These are phyloP conservation scores for Trichoderma virens DNA, from an alignment of 495 filamentous ascomycete genomes.

Conservation along the genomic window DNA sequence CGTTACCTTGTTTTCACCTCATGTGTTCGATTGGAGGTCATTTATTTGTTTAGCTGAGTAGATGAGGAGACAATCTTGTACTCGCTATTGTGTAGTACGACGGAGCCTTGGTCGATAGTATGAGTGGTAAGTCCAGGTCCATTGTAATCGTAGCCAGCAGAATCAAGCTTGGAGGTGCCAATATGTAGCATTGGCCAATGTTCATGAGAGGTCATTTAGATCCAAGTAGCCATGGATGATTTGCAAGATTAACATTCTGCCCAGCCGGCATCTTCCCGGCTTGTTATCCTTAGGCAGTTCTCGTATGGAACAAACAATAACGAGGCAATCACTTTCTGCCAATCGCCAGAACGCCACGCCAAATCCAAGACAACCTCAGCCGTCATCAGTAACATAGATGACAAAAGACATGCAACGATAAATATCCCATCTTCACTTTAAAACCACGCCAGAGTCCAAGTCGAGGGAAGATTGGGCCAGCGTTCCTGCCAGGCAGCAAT, in stretches of 20 bases:
- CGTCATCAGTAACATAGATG: conserved; percentile 9
- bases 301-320: neutral
- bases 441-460: conserved; percentile 96
- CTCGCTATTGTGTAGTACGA: no score
- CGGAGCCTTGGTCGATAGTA: no score
- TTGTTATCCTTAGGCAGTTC: neutral
- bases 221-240: no score
- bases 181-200: no score
- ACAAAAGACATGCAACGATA: neutral
- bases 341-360: conserved; percentile 4
- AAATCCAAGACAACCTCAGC: neutral
- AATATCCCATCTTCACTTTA: conserved; percentile 29
- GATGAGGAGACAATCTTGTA: no score
- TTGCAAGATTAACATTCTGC: no score
- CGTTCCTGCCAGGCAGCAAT: conserved; percentile 93
- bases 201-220: no score
- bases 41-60: neutral
- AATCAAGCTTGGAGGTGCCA: no score
- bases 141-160: no score
- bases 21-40: neutral
- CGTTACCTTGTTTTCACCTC: neutral
- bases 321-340: neutral
- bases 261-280: neutral
- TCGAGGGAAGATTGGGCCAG: conserved; percentile 81
- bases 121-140: no score